Evolutionary conservation across 2,329 filamentous ascomycete genomes (phyloP), one percentile per base, ranked within the genome.

Genomic region (Raffaelea albimanens): DNA sequence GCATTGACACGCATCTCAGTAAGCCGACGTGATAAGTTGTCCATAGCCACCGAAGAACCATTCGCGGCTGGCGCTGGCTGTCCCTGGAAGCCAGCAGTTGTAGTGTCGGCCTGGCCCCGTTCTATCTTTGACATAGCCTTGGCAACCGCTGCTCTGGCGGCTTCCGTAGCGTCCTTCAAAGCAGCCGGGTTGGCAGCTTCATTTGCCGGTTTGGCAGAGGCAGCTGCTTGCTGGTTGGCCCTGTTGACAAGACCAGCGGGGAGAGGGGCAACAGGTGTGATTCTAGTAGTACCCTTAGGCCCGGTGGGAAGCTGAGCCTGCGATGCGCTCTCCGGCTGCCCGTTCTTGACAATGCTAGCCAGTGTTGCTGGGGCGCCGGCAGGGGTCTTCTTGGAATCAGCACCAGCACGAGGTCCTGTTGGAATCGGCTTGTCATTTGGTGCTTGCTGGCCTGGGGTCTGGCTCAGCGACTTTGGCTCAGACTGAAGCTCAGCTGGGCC

Each of bases 81-180:
- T 52, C 19, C 36, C 5, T 33, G 25, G 2, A 42, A 13, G 13
- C 25, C 55, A 22, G 55, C 56, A 5, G 61, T 48, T 7, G 53
- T 59, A n/a, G 55, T 57, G 20, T 56, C 54, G 13, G 58, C 57
- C 25, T 64, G 64, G 5, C 65, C 66, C 29, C 59, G 56, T 45
- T 69, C 64, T 3, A 90, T 72, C 58, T 86, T 84, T 1, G 85
- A 83, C 82, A 89, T 88, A 2, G 86, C 86, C 38, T 83, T 78
- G 45, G 85, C 84, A n/a, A 88, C 85, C 9, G 85, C 85, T 25
- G 83, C 85, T 56, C 81, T 83, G 1, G 85, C 85, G 36, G 83
- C 80, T 59, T 83, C 79, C 0, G 85, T 89, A 2, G 85, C 83
- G 64, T 85, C 82, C 52, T 78, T 73, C 10, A 83, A 67, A 41